These are phyloP conservation scores for Aspergillus cristatus DNA, from an alignment of 495 filamentous ascomycete species.

Conservation along the genomic window DNA sequence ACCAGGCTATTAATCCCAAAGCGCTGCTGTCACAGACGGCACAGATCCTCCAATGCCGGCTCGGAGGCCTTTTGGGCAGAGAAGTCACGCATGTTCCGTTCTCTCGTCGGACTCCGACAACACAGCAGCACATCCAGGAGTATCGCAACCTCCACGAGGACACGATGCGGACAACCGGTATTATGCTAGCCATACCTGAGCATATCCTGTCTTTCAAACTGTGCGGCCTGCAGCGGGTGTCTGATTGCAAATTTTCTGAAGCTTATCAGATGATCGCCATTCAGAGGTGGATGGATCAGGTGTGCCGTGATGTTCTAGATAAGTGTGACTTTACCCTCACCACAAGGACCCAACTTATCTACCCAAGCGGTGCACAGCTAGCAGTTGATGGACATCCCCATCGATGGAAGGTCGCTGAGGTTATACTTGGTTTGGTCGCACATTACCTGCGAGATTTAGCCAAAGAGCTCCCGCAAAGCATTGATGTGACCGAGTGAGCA, in stretches of 20 bases:
- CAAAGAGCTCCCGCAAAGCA: slow-evolving; percentile 16
- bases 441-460: slow-evolving; percentile 13
- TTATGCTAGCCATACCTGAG: slow-evolving; percentile 57
- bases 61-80: slow-evolving; percentile 51
- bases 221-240: slow-evolving; percentile 47
- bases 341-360: slow-evolving; percentile 53
- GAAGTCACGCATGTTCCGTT: slow-evolving; percentile 54
- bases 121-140: not conserved
- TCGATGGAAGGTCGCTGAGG: slow-evolving; percentile 50
- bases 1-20: slow-evolving; percentile 53
- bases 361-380: slow-evolving; percentile 50
- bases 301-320: slow-evolving; percentile 49
- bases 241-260: slow-evolving; percentile 8
- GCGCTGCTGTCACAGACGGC: slow-evolving; percentile 53
- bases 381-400: slow-evolving; percentile 47
- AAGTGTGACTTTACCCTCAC: slow-evolving; percentile 57
- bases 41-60: slow-evolving; percentile 44
- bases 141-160: slow-evolving; percentile 27
- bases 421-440: slow-evolving; percentile 37
- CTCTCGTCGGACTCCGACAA: slow-evolving; percentile 37
- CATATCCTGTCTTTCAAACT: slow-evolving; percentile 61
- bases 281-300: slow-evolving; percentile 32
- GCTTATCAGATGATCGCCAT: slow-evolving; percentile 10
- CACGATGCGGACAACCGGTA: slow-evolving; percentile 36
- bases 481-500: slow-evolving; percentile 24